These are phyloP conservation scores for Rhizopogon roseolus DNA, from an alignment of 768 basidiomycete species.

Conservation along the genomic window DNA sequence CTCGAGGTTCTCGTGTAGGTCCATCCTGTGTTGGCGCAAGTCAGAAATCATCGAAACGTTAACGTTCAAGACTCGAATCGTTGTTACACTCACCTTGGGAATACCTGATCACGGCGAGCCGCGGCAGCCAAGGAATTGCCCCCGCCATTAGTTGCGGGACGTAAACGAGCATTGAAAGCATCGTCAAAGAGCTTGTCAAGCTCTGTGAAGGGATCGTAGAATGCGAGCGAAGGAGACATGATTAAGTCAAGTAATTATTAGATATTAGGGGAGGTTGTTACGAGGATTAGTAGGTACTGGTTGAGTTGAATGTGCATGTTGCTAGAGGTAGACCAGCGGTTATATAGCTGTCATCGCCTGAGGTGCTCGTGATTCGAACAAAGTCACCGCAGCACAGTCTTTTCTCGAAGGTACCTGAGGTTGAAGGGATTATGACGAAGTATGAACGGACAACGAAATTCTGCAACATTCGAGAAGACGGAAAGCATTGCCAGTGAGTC, in stretches of 20 bases:
- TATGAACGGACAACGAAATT: neutral
- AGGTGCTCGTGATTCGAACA: too few species aligned
- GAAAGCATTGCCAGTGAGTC: too few species aligned
- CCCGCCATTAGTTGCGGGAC: conserved; percentile 8
- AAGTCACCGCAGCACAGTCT: neutral
- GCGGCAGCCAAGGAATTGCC: conserved; percentile 1
- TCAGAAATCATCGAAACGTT: neutral
- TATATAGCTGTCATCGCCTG: neutral
- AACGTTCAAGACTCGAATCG: neutral
- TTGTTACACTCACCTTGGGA: conserved; percentile 23
- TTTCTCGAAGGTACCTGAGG: neutral
- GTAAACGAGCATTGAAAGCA: conserved; percentile 22
- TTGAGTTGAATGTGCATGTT: neutral
- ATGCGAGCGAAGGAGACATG: conserved; percentile 20
- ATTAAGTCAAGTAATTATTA: neutral
- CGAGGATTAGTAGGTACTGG: neutral
- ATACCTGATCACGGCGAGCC: neutral
- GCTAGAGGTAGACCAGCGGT: neutral
- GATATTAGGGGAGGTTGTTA: neutral
- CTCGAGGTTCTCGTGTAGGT: conserved; percentile 46
- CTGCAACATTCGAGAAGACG: neutral
- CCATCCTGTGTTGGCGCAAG: conserved; percentile 35
- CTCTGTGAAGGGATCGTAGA: conserved; percentile 36
- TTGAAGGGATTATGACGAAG: too few species aligned
- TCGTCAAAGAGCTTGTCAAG: conserved; percentile 41